Base-by-base conservation (phyloP, 345 rosid genomes). In the Linum lewisii region DNA sequence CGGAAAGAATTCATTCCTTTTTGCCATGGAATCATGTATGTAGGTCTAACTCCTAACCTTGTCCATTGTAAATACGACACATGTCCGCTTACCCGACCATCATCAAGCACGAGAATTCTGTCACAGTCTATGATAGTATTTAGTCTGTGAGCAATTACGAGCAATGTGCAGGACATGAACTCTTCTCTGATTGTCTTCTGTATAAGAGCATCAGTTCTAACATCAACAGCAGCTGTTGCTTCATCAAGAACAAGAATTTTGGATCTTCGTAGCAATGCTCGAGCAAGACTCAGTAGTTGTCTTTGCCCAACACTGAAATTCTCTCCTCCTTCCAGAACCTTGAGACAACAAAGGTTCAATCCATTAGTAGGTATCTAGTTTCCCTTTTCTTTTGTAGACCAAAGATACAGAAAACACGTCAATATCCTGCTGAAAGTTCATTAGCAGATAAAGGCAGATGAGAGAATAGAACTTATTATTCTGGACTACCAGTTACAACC, bases 271-370 rank as follows among this genome's bases (percentile, higher is more conserved):
- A 6, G 3, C 38, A 36, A 15, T 51, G 21, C 53, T 29, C 16
- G 36, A 32, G 36, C 50, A 1, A 25, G 7, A 49, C 18, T 26
- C n/a, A 9, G 24, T 36, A 63, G 6, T 38, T 74, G 74, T 49
- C 78, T 62, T 50, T 69, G 78, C 29, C 78, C 78, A 7, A 69
- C 74, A 59, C 74, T 65, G 42, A 74, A 70, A 55, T 69, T 74
- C 66, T 69, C 74, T 8, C 78, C 74, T 58, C 73, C 71, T 37
- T 74, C 74, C 1, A n/a, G 42, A 49, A 69, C 71, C 75, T 71
- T 54, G 29, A 62, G 4, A 57, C 42, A 37, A 45, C 23, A 25
- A 24, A 24, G 10, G 22, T 16, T 32, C 5, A 23, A 1, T 11
- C 32, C 10, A 53, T 62, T 19, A 47, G 25, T 19, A 32, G 19